Evolutionary conservation across 768 basidiomycete genomes (phyloP).

Genomic region (Auricularia cornea): DNA sequence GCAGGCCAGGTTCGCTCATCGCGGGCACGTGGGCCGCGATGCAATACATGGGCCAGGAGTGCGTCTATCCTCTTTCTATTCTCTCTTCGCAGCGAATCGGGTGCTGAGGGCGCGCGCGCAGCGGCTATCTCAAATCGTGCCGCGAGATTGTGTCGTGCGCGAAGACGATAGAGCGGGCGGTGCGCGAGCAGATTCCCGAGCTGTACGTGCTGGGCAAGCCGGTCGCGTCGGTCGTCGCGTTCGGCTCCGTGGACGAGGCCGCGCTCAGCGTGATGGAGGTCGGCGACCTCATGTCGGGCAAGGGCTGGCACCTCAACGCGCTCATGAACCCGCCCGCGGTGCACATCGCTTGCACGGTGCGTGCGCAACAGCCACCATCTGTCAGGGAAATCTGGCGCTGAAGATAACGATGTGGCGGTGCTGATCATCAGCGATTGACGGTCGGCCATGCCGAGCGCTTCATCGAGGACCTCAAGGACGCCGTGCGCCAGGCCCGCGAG

Average conservation of each 20-base stretch:
- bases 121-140: constrained; percentile 86
- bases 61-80: constrained; percentile 27
- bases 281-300: constrained; percentile 77
- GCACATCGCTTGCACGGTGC: constrained; percentile 90
- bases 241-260: constrained; percentile 50
- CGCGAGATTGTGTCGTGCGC: constrained; percentile 69
- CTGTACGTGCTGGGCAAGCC: constrained; percentile 87
- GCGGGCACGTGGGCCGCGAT: constrained; percentile 97
- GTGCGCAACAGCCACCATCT: constrained; percentile 22
- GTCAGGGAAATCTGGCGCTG: neutral
- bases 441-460: constrained; percentile 67
- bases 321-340: constrained; percentile 70
- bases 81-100: neutral
- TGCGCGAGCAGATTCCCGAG: constrained; percentile 65
- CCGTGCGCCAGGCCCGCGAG: constrained; percentile 60
- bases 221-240: constrained; percentile 84
- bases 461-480: constrained; percentile 73
- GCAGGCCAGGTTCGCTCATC: constrained; percentile 82
- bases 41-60: constrained; percentile 87
- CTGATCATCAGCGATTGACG: constrained; percentile 57
- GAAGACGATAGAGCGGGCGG: constrained; percentile 56
- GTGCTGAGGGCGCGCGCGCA: constrained; percentile 19
- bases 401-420: constrained; percentile 3
- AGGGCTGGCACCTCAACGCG: constrained; percentile 90
- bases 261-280: constrained; percentile 75